Evolutionary conservation across 371 early-diverging fungal species (phyloP), one percentile per base, ranked within the genome.

Genomic region (Mucor plumbeus): DNA sequence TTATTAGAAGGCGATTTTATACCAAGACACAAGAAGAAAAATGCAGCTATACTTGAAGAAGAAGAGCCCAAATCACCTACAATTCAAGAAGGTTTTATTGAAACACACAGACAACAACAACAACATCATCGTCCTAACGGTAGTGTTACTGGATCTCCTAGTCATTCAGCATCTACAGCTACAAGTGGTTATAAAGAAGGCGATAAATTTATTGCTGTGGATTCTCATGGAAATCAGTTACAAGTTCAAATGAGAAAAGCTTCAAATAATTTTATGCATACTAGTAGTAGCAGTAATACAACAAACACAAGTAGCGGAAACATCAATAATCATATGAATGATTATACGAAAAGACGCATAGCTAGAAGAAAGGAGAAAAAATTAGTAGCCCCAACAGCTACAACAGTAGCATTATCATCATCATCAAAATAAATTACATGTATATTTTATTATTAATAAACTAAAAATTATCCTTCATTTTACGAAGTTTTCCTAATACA

Each of bases 221-320:
- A 82, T 60, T 64, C 63, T n/a, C 64, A 73, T 41, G 83, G 83
- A 17, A 79, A 83, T 48, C 79, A 77, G 39, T 55, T 71, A 10
- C 81, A 83, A 63, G 79, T 83, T 21, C 75, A 79, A 35, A 83
- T 83, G 83, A 74, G 73, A 61, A 70, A 64, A 19, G 77, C 68
- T 11, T 38, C 65, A 5, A 64, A 36, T 17, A 59, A 71, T 64
- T 69, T 64, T 35, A 60, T 54, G 34, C 54, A 43, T 19, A 55
- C 59, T 19, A 60, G 39, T 19, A 64, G 56, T 13, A 69, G 59
- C 14, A 48, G 66, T 14, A 70, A 33, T 4, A 67, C 58, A 34
- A 56, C 56, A 17, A 62, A 60, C 26, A 60, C 35, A 61, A 59
- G 35, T 34, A 15, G 48, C 53, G n/a, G 60, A 40, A 60, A 53